Conservation (phyloP, 176 grass and related monocot genomes). For the Themeda triandra region DNA sequence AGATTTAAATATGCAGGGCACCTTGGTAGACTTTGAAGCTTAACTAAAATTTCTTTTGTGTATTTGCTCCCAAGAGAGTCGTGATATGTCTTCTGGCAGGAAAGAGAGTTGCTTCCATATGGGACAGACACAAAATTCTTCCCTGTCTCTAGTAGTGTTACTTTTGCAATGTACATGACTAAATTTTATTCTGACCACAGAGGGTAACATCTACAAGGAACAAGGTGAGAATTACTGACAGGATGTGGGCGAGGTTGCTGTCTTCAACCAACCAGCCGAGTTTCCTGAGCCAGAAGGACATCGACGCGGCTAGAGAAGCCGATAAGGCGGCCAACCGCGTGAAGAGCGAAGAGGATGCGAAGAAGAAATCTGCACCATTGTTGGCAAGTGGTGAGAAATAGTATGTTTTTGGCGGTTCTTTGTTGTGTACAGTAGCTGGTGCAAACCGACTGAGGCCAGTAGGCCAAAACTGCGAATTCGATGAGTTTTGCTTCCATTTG, state of each 20-base stretch:
- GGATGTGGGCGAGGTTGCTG: conserved; percentile 81
- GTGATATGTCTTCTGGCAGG: neutral
- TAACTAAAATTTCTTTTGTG: neutral
- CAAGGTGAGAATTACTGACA: conserved; percentile 74
- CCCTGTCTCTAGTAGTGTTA: neutral
- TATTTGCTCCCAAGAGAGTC: neutral
- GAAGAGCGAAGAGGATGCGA: neutral
- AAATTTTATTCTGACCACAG: conserved; percentile 33
- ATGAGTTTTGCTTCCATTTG: neutral
- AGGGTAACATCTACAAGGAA: conserved; percentile 72
- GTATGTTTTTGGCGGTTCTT: neutral
- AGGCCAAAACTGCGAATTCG: neutral
- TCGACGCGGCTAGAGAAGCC: conserved; percentile 41
- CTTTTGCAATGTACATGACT: neutral
- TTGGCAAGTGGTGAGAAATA: conserved; percentile 51
- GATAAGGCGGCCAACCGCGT: conserved; percentile 22
- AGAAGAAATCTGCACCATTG: conserved; percentile 2
- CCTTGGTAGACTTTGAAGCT: neutral
- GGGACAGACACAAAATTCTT: neutral
- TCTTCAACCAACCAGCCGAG: conserved; percentile 87
- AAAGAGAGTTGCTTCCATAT: neutral
- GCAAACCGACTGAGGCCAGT: neutral
- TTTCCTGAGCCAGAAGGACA: conserved; percentile 64
- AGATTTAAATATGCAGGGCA: neutral
- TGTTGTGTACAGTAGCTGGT: conserved; percentile 26